Base-by-base conservation (phyloP, 1,139 yeast genomes). In the Yamadazyma siamensis region DNA sequence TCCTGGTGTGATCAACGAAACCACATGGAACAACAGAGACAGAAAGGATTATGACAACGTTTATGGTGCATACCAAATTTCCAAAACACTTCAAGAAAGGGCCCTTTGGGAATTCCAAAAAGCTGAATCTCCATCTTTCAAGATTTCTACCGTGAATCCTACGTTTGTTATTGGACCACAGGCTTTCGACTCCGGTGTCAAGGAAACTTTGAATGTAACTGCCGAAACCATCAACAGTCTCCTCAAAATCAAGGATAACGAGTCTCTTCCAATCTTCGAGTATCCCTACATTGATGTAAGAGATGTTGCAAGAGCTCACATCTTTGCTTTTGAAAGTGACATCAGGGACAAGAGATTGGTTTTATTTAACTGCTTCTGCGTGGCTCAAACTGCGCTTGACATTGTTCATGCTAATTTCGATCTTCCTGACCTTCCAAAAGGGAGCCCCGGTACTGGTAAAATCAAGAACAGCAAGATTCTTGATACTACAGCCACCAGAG, bases 61-160 rank as follows among this genome's bases (percentile, higher is more conserved):
- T 4, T 8, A 5, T 5, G 13, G 27, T 13, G 70, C 59, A 3
- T 62, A 63, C 32, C 27, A 49, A 25, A 64, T 50, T 0, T 58
- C 65, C 11, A 63, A 63, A 39, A 50, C 55, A 31, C 46, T 44
- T 40, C 58, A 58, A 6, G 59, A 54, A 44, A 48, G 52, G 37
- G 70, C 75, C 3, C 80, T 77, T 2, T 72, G 82, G 77, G 65
- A 71, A 3, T 75, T 71, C 39, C 52, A 68, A 21, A 46, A 57
- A 36, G 38, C 38, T 4, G 50, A 55, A 29, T 41, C 46, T 23
- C 59, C 59, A 10, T 32, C 36, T 22, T 57, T 57, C 40, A 38
- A 41, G 36, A 40, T 61, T 27, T 43, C 52, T 10, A 40, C 51
- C 5, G 50, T 61, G 14, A 49, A 49, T 31, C 68, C 69, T 6